phyloP scores from a whole-genome alignment of 1,284 basidiomycete species.

The Melampsora larici-populina region DNA sequence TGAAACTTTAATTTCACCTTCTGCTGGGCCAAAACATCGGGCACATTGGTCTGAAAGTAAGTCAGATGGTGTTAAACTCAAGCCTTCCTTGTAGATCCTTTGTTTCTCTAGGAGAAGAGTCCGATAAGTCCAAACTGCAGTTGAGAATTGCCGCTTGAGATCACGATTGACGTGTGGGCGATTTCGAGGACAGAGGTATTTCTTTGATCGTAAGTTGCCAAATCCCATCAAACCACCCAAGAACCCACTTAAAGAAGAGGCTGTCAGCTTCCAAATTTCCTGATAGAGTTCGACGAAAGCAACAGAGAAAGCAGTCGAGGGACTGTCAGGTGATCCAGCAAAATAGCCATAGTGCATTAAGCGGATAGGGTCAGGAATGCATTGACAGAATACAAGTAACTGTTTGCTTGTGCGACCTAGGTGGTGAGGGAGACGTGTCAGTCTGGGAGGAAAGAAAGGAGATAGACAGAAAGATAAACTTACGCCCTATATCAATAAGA shows the following conservation, averaged over 20 bases:
- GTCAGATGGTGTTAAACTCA: not conserved
- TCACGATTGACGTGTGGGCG: not conserved
- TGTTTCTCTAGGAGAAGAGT: not conserved
- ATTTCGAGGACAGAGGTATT: not conserved
- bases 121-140: not conserved
- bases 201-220: not conserved
- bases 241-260: not conserved
- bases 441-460: not conserved
- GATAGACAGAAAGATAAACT: not conserved
- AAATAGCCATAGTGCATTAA: slow-evolving; percentile 12
- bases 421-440: not conserved
- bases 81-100: not conserved
- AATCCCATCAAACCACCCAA: not conserved
- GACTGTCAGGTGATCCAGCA: not conserved
- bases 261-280: slow-evolving; percentile 6
- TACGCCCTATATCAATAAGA: not conserved
- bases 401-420: slow-evolving; percentile 4
- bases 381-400: not conserved
- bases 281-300: slow-evolving; percentile 13
- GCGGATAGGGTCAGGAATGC: slow-evolving; percentile 14
- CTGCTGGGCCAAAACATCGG: slow-evolving; percentile 12
- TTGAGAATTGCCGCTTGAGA: not conserved
- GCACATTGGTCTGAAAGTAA: not conserved
- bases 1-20: not conserved
- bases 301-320: slow-evolving; percentile 12